These are phyloP conservation scores for Epichloe sp. DNA, from an alignment of 2,329 filamentous ascomycete species.

Conservation along the genomic window DNA sequence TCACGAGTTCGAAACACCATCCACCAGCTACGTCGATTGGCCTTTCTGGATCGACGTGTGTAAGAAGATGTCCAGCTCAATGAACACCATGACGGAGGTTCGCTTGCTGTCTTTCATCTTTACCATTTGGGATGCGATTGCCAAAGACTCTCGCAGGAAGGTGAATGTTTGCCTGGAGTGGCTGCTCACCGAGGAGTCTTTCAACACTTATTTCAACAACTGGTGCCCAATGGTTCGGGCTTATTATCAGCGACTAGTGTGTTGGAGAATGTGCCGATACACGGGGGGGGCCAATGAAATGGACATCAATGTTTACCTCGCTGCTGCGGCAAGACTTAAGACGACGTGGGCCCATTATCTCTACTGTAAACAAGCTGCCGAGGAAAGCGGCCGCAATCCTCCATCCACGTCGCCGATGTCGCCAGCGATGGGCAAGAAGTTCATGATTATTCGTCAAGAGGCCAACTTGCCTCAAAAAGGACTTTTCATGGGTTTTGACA, in stretches of 20 bases:
- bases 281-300: constrained; percentile 48
- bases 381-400: constrained; percentile 36
- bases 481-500: constrained; percentile 37
- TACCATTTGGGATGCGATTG: constrained; percentile 62
- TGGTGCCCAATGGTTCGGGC: constrained; percentile 94
- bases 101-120: constrained; percentile 73
- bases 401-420: constrained; percentile 72
- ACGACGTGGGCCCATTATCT: constrained; percentile 70
- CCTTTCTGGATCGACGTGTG: constrained; percentile 75
- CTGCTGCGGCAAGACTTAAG: constrained; percentile 54
- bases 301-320: constrained; percentile 58
- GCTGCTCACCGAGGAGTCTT: constrained; percentile 60
- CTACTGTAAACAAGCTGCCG: constrained; percentile 56
- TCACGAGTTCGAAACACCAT: constrained; percentile 31
- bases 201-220: constrained; percentile 75
- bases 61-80: constrained; percentile 63
- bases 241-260: constrained; percentile 82
- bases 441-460: constrained; percentile 82
- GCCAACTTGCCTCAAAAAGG: constrained; percentile 33
- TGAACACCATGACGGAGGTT: constrained; percentile 84
- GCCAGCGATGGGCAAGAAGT: constrained; percentile 71
- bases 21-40: constrained; percentile 54
- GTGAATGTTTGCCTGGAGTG: constrained; percentile 58
- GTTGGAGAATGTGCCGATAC: constrained; percentile 76
- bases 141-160: constrained; percentile 53